Base-by-base conservation (phyloP, 2,329 filamentous ascomycete genomes). In the Fusarium caatingaense region DNA sequence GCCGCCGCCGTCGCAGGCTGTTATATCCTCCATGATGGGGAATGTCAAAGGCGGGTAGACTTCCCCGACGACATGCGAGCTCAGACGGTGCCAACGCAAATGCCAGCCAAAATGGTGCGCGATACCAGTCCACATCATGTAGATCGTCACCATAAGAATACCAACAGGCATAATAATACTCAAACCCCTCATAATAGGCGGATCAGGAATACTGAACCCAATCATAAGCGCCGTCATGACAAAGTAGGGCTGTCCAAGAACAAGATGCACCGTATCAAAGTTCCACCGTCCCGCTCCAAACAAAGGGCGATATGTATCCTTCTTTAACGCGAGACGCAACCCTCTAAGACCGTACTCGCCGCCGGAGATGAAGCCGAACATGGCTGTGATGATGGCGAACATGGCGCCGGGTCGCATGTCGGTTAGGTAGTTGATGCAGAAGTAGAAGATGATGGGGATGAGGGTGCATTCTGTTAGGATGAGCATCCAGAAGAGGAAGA, bases 371-470 rank as follows among this genome's bases (percentile, higher is more conserved):
- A 83, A 76, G 50, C 83, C 83, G 69, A 83, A 84, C 72, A 84
- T 82, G 15, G 83, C 80, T 1, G 83, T 84, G 53, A 84, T 80
- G 51, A 84, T 83, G 57, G 83, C 82, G 59, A 84, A 84, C 51
- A 81, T 74, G 5, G 65, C 67, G 3, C 71, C 73, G 2, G 69
- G 66, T 4, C 66, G 64, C 32, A 74, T 56, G 21, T 71, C 64
- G 27, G 62, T 68, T 8, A 69, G 37, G 11, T 64, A 81, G 57
- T 79, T 81, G 21, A 85, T 78, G 13, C 79, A 78, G 64, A 84
- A 85, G 74, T 82, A 85, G 15, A 85, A 75, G 0, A 81, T 66
- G 55, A 85, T 80, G n/a, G 83, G 83, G n/a, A 84, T 74, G 9
- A 75, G 61, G 0, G 72, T 75, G 41, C 64, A 71, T 18, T 75